Base-by-base conservation (phyloP, 257 asterid genomes). In the Fraxinus anomala region DNA sequence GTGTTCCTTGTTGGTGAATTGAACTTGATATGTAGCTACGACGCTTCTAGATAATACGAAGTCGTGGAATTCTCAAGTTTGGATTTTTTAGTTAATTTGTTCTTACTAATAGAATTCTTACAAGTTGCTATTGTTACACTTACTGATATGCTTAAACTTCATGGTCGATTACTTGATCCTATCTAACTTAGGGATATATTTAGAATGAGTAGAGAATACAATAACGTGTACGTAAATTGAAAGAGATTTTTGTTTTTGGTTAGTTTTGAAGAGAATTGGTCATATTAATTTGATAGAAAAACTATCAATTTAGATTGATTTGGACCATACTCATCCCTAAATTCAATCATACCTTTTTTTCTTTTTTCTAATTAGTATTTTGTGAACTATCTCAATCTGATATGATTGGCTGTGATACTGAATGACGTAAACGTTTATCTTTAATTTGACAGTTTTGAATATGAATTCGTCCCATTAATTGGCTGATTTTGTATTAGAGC, bases 301-400 rank as follows among this genome's bases (percentile, higher is more conserved):
- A 37, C 23, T 65, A 42, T 9, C 39, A 51, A 69, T 51, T 28
- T 23, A 7, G 17, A n/a, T 24, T 14, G 61, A 59, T n/a, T 59
- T 59, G 31, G 68, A 59, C 68, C 16, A 1, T 8, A 59, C 68
- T 6, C 30, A 1, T 7, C 1, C 2, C 12, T n/a, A 56, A 5
- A 56, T n/a, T 12, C 76, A 84, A 84, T 86, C 76, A 70, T 76
- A 78, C 79, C 1, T 37, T 36, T 36, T 36, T 79, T 13, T 26
- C 28, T 26, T 36, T 36, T 37, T 40, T 75, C 72, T 83, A 70
- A 81, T 83, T 85, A 86, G 88, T 67, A 81, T 85, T 77, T 73
- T 36, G 40, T 37, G 40, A 37, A 37, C 40, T 37, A 37, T 37
- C 40, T 37, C 40, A 37, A 24, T 78, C 83, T 70, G 73, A 37